Evolutionary conservation across 495 filamentous ascomycete species (phyloP), one percentile per base, ranked within the genome.

Genomic region (Delitschia confertaspora): DNA sequence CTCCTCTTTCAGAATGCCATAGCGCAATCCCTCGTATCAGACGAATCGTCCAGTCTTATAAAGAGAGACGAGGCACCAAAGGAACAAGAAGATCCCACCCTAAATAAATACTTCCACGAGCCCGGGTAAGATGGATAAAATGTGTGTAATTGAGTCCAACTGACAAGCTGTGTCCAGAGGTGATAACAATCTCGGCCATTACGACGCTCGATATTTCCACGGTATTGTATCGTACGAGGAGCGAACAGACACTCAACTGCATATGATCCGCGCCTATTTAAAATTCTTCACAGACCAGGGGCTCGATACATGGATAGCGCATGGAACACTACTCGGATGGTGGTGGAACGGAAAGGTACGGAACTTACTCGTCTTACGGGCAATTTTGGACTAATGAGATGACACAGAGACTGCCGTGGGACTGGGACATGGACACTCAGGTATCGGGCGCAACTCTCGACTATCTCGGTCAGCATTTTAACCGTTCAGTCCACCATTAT

Each of bases 351-450:
- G 78, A 13, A 74, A 74, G 63, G 75, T 78, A 60, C 16, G 51
- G 17, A 20, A 13, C 19, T 17, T 6, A 7, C 27, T 17, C 8
- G 19, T 10, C 10, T 11, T 10, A 5, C 7, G 9, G 13, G 11
- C 23, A 13, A 5, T 5, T 22, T 11, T 23, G 26, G 14, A 9
- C 27, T 21, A 26, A n/a, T 26, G 7, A 32, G 25, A 4, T n/a
- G 30, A 14, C n/a, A 11, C 44, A 76, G 65, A 73, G 86, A 56
- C 75, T 89, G 54, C 85, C 85, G 7, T 93, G 85, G 85, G 85
- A 93, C 59, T 84, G 76, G 72, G 85, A 93, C 60, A 67, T 93
- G n/a, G 85, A 93, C 57, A 82, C 79, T 3, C 85, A 93, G 62
- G 78, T 93, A 17, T 75, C 73, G 20, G 69, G 67, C 8, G 61